Conservation (phyloP, 768 basidiomycete species). For the Crassisporium funariophilum region DNA sequence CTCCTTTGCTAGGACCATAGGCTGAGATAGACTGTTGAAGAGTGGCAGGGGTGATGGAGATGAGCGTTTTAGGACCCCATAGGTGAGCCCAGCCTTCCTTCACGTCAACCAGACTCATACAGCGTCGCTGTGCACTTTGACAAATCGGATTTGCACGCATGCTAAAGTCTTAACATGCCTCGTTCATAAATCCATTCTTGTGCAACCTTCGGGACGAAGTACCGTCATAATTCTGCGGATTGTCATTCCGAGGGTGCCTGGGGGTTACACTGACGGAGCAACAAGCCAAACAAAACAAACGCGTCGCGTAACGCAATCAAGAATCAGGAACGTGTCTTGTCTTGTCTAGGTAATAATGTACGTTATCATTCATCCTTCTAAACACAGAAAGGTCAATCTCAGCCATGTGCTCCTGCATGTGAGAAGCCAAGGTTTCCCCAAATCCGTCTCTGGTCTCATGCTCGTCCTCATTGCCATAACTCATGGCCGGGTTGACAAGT, state of each 20-base stretch:
- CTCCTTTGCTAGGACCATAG: no score
- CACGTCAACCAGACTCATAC: slow-evolving; percentile 6
- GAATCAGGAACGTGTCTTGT: slow-evolving; percentile 20
- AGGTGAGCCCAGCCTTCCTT: slow-evolving; percentile 8
- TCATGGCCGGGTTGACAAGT: no score
- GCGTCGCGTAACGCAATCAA: slow-evolving; percentile 46
- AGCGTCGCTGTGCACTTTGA: neutral
- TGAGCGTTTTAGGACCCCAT: slow-evolving; percentile 11
- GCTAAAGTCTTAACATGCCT: no score
- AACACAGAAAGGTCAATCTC: slow-evolving; percentile 24
- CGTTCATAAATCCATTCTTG: no score
- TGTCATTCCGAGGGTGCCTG: slow-evolving; percentile 25
- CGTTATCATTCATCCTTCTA: slow-evolving; percentile 30
- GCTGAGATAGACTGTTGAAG: neutral
- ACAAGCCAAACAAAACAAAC: slow-evolving; percentile 44
- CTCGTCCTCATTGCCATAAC: neutral
- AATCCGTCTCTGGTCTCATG: neutral
- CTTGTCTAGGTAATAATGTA: slow-evolving; percentile 15
- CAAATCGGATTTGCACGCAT: no score
- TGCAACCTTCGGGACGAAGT: no score
- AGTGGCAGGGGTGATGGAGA: slow-evolving; percentile 20
- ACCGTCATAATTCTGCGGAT: neutral
- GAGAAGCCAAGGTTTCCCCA: slow-evolving; percentile 18
- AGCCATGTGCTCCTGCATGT: slow-evolving; percentile 31
- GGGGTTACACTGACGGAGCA: slow-evolving; percentile 17